Base-by-base conservation (phyloP, 2,329 filamentous ascomycete genomes). In the Aspergillus pseudoviridinutans region DNA sequence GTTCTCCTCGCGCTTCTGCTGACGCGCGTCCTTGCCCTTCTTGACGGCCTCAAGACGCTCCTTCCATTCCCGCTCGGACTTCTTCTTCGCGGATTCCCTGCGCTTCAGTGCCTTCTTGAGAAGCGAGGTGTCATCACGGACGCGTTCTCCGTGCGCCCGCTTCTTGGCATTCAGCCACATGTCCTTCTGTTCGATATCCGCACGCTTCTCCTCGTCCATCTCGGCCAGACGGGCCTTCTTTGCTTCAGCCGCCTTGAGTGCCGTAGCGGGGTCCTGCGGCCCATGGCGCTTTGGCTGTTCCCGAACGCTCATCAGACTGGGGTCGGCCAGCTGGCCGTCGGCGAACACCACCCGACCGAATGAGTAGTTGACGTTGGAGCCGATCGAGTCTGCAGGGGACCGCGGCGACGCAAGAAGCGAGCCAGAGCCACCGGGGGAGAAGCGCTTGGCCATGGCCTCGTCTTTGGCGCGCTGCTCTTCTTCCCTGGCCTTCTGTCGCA, bases 51-150 rank as follows among this genome's bases (percentile, higher is more conserved):
- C 85, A 42, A 85, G 78, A 51, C 90, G 82, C 57, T 91, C 89
- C 50, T 79, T 83, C 90, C 94, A 97, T 70, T 94, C 91, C 71
- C 89, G 88, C 73, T 91, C 91, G 71, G 90, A 95, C 85, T 94
- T 96, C 76, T 87, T 88, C 85, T 97, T 97, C 53, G 84, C 80
- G 64, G 87, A 86, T 68, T 97, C 91, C 79, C 96, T 95, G 64
- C 93, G 87, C 83, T 97, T 97, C 64, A 97, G 80, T 0, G 92
- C 90, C 81, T 96, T 97, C 82, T 96, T 97, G 28, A 99, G 82
- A 56, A 96, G 78, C 49, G 84, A 86, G 61, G 91, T 91, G 72
- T 96, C 91, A 69, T 97, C 92, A 59, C 86, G 87, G 35, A 97
- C 88, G 71, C 91, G 90, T 70, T 96, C 92, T 51, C 94, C 94